Evolutionary conservation across 768 basidiomycete species (phyloP).

Genomic region (Rhizopogon rudus): DNA sequence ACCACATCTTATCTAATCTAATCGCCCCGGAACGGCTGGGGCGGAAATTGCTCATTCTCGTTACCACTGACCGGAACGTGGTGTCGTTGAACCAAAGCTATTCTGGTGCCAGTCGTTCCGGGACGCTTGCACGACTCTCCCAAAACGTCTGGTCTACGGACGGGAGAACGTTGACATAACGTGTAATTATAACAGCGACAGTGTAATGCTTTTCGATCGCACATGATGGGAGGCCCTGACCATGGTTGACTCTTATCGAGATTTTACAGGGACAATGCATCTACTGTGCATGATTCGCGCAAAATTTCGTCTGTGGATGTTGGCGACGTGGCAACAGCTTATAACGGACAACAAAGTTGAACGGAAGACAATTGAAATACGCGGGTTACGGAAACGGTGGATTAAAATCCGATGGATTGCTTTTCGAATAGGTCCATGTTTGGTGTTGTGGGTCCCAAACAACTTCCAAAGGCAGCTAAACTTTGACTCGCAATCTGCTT

Average conservation of each 20-base stretch:
- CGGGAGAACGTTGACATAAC: too few relatives aligned
- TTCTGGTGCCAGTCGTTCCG: too few relatives aligned
- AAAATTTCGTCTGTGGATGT: background rate
- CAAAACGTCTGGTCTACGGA: too few relatives aligned
- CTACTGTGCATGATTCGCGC: background rate
- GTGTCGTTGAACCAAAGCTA: too few relatives aligned
- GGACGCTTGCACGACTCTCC: too few relatives aligned
- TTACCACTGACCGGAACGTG: too few relatives aligned
- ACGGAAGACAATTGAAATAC: background rate
- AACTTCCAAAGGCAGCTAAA: conserved; percentile 20
- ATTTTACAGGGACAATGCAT: background rate
- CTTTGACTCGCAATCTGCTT: conserved; percentile 3
- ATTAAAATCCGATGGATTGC: conserved; percentile 22
- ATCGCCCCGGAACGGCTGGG: background rate
- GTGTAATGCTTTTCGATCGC: background rate
- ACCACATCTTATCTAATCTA: background rate
- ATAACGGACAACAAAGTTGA: background rate
- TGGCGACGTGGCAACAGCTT: background rate
- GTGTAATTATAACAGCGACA: background rate
- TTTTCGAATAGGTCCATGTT: conserved; percentile 10
- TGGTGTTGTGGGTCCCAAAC: conserved; percentile 24
- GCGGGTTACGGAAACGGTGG: background rate
- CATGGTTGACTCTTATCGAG: background rate
- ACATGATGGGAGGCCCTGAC: background rate
- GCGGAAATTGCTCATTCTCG: too few relatives aligned